Evolutionary conservation across 2,329 filamentous ascomycete species (phyloP).

Genomic region (Colletotrichum echinochloae): DNA sequence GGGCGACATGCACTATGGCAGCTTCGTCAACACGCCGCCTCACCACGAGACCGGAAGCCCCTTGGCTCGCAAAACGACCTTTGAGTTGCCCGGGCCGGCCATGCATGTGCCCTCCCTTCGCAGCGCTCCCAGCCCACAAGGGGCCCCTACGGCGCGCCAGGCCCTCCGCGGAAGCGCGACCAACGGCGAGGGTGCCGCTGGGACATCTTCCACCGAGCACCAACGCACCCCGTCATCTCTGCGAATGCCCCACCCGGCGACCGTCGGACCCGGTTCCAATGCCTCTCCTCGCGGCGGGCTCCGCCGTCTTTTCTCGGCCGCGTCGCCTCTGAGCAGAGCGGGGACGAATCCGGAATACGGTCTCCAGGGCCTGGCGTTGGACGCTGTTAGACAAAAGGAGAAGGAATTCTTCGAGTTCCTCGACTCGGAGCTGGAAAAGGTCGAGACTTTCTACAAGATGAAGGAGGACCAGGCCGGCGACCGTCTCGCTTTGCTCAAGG

Average conservation of each 20-base stretch:
- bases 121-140: slow-evolving; percentile 42
- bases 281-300: slow-evolving; percentile 44
- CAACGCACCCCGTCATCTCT: slow-evolving; percentile 21
- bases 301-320: slow-evolving; percentile 55
- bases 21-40: slow-evolving; percentile 61
- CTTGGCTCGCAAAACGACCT: slow-evolving; percentile 45
- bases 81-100: slow-evolving; percentile 67
- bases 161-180: slow-evolving; percentile 54
- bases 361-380: slow-evolving; percentile 55
- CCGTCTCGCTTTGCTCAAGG: slow-evolving; percentile 76
- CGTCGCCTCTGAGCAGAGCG: slow-evolving; percentile 50
- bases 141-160: slow-evolving; percentile 44
- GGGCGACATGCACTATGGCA: slow-evolving; percentile 63
- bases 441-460: slow-evolving; percentile 87
- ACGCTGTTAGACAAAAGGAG: slow-evolving; percentile 78
- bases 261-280: slow-evolving; percentile 18
- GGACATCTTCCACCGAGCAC: slow-evolving; percentile 9
- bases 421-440: slow-evolving; percentile 87
- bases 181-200: slow-evolving; percentile 11
- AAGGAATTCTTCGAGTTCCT: slow-evolving; percentile 90
- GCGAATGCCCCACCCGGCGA: slow-evolving; percentile 29
- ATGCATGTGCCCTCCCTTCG: slow-evolving; percentile 55
- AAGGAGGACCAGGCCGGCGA: slow-evolving; percentile 89
- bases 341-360: slow-evolving; percentile 56
- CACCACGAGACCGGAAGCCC: slow-evolving; percentile 45